Conservation (phyloP, 2,329 filamentous ascomycete genomes). For the Penicillium sp. region DNA sequence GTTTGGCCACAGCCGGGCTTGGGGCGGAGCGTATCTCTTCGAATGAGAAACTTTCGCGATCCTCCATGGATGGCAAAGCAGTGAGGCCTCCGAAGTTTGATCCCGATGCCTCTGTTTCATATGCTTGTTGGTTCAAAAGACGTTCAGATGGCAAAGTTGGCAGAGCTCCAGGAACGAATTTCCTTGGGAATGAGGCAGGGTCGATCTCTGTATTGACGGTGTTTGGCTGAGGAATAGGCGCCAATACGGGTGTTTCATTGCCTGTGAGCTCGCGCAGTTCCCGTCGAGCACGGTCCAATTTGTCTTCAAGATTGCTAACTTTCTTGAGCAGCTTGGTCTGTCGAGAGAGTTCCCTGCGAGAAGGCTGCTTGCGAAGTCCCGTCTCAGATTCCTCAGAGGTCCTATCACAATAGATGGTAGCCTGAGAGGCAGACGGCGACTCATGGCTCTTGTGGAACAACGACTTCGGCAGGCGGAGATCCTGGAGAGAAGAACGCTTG, state of each 20-base stretch:
- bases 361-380: slow-evolving; percentile 50
- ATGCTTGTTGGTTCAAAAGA: slow-evolving; percentile 39
- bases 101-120: slow-evolving; percentile 15
- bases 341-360: slow-evolving; percentile 59
- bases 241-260: slow-evolving; percentile 32
- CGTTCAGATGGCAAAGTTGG: slow-evolving; percentile 50
- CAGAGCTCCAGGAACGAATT: slow-evolving; percentile 47
- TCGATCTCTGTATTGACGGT: slow-evolving; percentile 27
- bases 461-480: slow-evolving; percentile 38
- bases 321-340: slow-evolving; percentile 61
- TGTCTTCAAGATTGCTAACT: slow-evolving; percentile 62
- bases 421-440: slow-evolving; percentile 28
- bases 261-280: slow-evolving; percentile 55
- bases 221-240: slow-evolving; percentile 12
- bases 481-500: slow-evolving; percentile 37
- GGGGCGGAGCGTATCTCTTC: slow-evolving; percentile 9
- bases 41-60: slow-evolving; percentile 14
- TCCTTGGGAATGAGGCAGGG: slow-evolving; percentile 29
- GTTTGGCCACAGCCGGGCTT: slow-evolving; percentile 12
- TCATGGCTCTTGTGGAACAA: slow-evolving; percentile 31
- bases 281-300: slow-evolving; percentile 57
- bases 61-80: slow-evolving; percentile 17
- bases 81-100: slow-evolving; percentile 9
- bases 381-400: slow-evolving; percentile 28
- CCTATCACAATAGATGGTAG: slow-evolving; percentile 14